Evolutionary conservation across 2,329 filamentous ascomycete species (phyloP), one percentile per base, ranked within the genome.

Genomic region (Diaporthe sp.): DNA sequence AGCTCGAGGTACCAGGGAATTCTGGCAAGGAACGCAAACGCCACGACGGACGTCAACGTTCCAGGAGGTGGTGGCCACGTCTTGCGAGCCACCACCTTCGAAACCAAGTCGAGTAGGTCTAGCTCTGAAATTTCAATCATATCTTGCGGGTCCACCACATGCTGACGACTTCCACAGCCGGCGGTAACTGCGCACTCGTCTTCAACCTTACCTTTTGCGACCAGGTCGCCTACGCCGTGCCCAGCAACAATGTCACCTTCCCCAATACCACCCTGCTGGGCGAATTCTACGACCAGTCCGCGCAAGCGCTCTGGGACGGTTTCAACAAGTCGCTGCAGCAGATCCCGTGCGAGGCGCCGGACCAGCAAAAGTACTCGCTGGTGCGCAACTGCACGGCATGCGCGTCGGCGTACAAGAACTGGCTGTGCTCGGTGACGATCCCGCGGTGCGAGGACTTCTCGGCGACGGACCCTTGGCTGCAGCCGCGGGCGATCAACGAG

Each of bases 351-450:
- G 92, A 98, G 80, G 93, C 95, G 3, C 90, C 90, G 0, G 85
- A 90, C 2, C 92, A 93, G 47, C 91, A 94, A 20, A 90, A 91
- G 78, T 99, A 98, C 85, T 98, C 95, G 1, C 91, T 98, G 20
- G 94, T 92, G 2, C 91, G 92, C 57, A 90, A 85, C 79, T 99
- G 97, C 86, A 84, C 87, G 58, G 90, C 97, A 83, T 99, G 97
- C 84, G 90, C 88, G 22, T 81, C 82, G 0, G 95, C 95, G 12
- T 99, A 99, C 89, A 98, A 97, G 83, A 88, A 92, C 81, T 99
- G 97, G 97, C 92, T 99, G 28, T 99, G 97, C 86, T 94, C 95
- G 34, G 95, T 98, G 39, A 94, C 92, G 22, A 97, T 99, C 77
- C 97, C 97, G 1, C 94, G 96, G 42, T 99, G 97, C 86, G 93